Conservation (phyloP, 768 basidiomycete species). For the Pisolithus microcarpus region DNA sequence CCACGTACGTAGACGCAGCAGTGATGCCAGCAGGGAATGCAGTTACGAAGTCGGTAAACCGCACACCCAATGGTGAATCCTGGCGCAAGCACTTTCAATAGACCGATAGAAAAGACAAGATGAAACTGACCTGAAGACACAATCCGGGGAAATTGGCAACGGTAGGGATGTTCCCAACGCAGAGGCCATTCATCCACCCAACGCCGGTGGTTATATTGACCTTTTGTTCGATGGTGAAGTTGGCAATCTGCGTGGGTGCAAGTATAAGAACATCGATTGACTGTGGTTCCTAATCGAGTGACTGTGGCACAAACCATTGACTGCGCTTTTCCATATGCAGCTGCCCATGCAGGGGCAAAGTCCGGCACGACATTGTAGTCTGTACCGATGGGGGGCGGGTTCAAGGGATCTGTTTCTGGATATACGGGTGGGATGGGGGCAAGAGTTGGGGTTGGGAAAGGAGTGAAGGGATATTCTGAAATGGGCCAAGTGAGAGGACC, state of each 20-base stretch:
- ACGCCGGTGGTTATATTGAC: constrained; percentile 59
- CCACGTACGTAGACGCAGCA: constrained; percentile 65
- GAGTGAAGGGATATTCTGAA: constrained; percentile 40
- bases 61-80: constrained; percentile 75
- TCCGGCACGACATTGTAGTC: constrained; percentile 36
- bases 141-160: constrained; percentile 56
- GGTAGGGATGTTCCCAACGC: constrained; percentile 62
- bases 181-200: constrained; percentile 43
- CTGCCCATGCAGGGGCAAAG: constrained; percentile 47
- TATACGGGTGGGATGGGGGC: constrained; percentile 46
- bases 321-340: constrained; percentile 53
- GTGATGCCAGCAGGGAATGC: constrained; percentile 84
- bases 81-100: constrained; percentile 15
- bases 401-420: constrained; percentile 45
- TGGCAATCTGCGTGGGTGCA: constrained; percentile 30
- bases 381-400: constrained; percentile 47
- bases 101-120: background rate
- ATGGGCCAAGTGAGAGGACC: constrained; percentile 32
- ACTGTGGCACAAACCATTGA: constrained; percentile 34
- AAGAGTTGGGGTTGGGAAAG: constrained; percentile 57
- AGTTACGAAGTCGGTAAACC: constrained; percentile 64
- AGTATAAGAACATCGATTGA: no score
- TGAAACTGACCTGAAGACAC: constrained; percentile 52
- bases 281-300: background rate
- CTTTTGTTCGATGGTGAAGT: constrained; percentile 56